Base-by-base conservation (phyloP, 768 basidiomycete species). In the Flagelloscypha sp. region DNA sequence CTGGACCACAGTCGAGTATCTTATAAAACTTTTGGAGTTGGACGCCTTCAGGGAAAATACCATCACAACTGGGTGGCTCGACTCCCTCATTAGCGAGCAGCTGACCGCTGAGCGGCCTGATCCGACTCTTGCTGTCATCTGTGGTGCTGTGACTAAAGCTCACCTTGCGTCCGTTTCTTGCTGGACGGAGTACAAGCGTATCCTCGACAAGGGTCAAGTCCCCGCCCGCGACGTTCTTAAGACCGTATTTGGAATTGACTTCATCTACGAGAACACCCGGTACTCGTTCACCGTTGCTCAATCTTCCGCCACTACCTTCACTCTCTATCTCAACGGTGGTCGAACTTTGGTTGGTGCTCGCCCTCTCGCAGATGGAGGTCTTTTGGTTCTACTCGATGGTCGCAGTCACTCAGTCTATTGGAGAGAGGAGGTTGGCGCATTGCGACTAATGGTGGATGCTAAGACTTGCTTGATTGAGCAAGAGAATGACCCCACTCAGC, bases 391-490 rank as follows among this genome's bases (percentile, higher is more conserved):
- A 19, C 71, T 99, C 40, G 87, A 93, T 50, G 94, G 89, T 37
- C 84, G 84, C 54, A 93, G 90, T 56, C 95, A 99, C 61, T 93
- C 95, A 16, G 72, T 95, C 35, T 99, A 99, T 61, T 98, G 89
- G 90, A 73, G 89, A 36, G 95, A 97, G 58, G 95, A 99, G 65
- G 95, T 98, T 36, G 95, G 92, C 37, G 86, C 89, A 7, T 65
- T 92, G 47, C 68, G 87, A 46, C 57, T 98, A 53, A 89, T 90
- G 79, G 82, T 99, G 41, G 94, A 99, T 61, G 75, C 90, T 35
- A 94, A 97, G 72, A 99, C 95, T 11, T 95, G 93, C 57, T 70
- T 97, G 63, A 92, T 99, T 48, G 95, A 97, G 59, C 93, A 98
- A 62, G 95, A 99, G 71, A 97, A 97, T 49, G 95, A 99, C 52